Conservation (phyloP, 75 land plant genomes). For the Sequoiadendron giganteum region DNA sequence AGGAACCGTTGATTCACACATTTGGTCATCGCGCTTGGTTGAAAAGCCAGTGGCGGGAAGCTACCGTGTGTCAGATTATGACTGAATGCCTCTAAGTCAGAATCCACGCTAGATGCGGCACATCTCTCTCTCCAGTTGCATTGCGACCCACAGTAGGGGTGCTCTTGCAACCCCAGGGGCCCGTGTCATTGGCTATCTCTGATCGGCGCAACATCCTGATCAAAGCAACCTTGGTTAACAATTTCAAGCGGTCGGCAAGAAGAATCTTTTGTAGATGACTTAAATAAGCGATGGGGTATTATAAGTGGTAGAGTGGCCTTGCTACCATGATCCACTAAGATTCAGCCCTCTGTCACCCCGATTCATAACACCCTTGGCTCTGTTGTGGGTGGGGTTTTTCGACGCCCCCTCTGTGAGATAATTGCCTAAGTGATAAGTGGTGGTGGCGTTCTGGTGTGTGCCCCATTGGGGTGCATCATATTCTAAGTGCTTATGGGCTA, state of each 20-base stretch:
- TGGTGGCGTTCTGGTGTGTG: too few relatives aligned
- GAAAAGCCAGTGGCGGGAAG: slow-evolving; percentile 56
- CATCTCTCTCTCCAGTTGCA: neutral
- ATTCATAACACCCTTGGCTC: neutral
- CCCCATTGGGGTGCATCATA: too few relatives aligned
- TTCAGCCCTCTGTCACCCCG: slow-evolving; percentile 13
- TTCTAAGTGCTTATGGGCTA: too few relatives aligned
- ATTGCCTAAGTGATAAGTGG: too few relatives aligned
- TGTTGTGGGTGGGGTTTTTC: too few relatives aligned
- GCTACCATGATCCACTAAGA: slow-evolving; percentile 39
- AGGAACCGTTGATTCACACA: slow-evolving; percentile 60
- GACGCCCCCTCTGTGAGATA: too few relatives aligned
- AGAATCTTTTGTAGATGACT: slow-evolving; percentile 11
- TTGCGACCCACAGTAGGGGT: too few relatives aligned
- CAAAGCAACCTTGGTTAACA: neutral
- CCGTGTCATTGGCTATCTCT: too few relatives aligned
- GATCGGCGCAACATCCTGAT: too few relatives aligned
- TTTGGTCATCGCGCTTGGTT: slow-evolving; percentile 49
- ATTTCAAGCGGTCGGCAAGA: neutral
- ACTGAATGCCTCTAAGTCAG: slow-evolving; percentile 77
- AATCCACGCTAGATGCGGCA: slow-evolving; percentile 45
- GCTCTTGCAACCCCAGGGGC: too few relatives aligned
- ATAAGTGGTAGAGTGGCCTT: slow-evolving; percentile 41
- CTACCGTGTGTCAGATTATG: slow-evolving; percentile 60
- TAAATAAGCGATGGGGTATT: slow-evolving; percentile 14